These are phyloP conservation scores for Metschnikowia corniflorae DNA, from an alignment of 805 yeast species.

Conservation along the genomic window DNA sequence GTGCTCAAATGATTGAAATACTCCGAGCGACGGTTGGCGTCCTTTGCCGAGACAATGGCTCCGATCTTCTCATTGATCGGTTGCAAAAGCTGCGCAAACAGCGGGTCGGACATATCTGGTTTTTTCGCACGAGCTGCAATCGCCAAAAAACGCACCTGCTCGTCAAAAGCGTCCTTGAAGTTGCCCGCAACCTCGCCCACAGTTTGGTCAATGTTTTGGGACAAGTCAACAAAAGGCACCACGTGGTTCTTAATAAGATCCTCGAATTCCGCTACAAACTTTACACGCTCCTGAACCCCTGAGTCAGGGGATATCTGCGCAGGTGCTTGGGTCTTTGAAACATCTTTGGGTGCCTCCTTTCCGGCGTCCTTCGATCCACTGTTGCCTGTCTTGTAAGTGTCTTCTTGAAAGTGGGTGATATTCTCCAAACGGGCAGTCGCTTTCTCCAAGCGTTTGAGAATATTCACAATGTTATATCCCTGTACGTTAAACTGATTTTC, in stretches of 20 bases:
- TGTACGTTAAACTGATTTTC: conserved; percentile 55
- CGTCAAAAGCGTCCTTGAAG: conserved; percentile 52
- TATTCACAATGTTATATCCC: conserved; percentile 83
- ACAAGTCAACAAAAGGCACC: conserved; percentile 54
- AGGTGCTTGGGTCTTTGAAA: background rate
- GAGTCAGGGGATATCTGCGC: background rate
- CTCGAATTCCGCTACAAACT: conserved; percentile 52
- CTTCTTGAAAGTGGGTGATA: conserved; percentile 74
- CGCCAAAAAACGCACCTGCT: conserved; percentile 55
- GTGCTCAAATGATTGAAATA: conserved; percentile 72
- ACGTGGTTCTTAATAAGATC: conserved; percentile 49
- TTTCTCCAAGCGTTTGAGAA: conserved; percentile 72
- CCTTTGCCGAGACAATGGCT: conserved; percentile 62
- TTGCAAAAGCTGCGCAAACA: conserved; percentile 50
- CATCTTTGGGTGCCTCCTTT: background rate
- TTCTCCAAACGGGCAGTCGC: conserved; percentile 93
- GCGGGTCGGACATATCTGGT: conserved; percentile 56
- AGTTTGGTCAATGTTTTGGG: conserved; percentile 52
- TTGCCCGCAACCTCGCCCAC: conserved; percentile 53
- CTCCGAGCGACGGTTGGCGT: conserved; percentile 65
- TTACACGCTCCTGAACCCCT: conserved; percentile 30
- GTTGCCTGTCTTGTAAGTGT: conserved; percentile 32
- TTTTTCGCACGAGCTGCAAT: conserved; percentile 60
- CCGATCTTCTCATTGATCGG: conserved; percentile 67
- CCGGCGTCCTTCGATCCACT: conserved; percentile 4